Conservation (phyloP, 345 rosid species). For the Lagerstroemia speciosa region DNA sequence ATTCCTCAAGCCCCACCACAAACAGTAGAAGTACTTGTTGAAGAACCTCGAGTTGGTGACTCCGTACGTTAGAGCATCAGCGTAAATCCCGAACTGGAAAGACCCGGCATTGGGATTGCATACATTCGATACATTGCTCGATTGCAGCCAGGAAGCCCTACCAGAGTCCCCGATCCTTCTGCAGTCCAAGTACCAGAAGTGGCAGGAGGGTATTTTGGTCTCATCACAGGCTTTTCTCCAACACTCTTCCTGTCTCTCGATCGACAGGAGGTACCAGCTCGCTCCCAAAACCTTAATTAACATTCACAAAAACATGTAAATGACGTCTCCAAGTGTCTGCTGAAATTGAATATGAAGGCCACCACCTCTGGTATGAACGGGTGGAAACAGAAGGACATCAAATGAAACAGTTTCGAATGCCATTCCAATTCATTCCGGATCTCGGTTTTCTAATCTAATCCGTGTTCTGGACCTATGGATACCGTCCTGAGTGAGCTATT, state of each 20-base stretch:
- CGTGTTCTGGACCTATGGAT: too few species aligned
- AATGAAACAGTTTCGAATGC: too few species aligned
- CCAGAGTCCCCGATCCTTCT: constrained; percentile 10
- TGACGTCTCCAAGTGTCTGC: neutral
- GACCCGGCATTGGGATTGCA: constrained; percentile 21
- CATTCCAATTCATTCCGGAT: too few species aligned
- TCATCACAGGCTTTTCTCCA: constrained; percentile 31
- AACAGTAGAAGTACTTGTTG: constrained; percentile 34
- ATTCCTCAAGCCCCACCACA: constrained; percentile 49
- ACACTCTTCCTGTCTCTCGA: constrained; percentile 38
- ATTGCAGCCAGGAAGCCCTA: constrained; percentile 22
- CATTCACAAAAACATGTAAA: neutral
- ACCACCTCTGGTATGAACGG: neutral
- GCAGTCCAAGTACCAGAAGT: constrained; percentile 24
- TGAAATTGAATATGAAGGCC: neutral
- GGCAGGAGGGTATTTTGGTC: constrained; percentile 14
- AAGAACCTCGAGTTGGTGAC: constrained; percentile 27
- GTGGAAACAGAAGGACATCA: neutral
- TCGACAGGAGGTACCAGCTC: constrained; percentile 39
- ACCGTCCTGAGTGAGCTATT: too few species aligned
- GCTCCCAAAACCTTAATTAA: constrained; percentile 31
- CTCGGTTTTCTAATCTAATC: too few species aligned
- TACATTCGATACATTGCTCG: constrained; percentile 22
- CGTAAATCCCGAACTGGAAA: constrained; percentile 32
- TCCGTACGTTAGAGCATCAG: constrained; percentile 24